A percentile compares a stretch with the other conserved stretches of the same genome.
Conservation (phyloP, 1,284 basidiomycete genomes). For the Boletus albobrunnescens region DNA sequence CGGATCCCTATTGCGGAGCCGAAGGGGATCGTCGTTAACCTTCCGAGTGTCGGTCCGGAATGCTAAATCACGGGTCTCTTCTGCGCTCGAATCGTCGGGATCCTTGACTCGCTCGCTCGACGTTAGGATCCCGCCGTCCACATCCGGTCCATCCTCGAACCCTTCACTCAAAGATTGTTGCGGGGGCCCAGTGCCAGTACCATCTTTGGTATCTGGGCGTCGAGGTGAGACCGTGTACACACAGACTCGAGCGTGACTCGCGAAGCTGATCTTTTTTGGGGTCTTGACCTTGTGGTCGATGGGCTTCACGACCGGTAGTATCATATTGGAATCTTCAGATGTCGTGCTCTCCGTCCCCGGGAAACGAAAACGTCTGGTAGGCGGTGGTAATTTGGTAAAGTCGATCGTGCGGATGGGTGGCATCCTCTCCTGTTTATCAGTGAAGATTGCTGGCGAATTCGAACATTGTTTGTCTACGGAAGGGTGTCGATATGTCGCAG, state of each 20-base stretch:
- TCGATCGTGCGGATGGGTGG: constrained; percentile 24
- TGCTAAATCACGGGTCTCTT: constrained; percentile 1
- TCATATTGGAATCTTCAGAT: background rate
- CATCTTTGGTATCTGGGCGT: constrained; percentile 1
- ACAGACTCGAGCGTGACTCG: constrained; percentile 23
- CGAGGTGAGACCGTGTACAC: constrained; percentile 24
- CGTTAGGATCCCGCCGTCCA: background rate
- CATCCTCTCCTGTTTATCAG: background rate
- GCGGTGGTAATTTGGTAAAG: constrained; percentile 25
- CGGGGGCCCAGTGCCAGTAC: no score
- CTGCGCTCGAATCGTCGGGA: background rate
- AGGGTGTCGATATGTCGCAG: background rate
- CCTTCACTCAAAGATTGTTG: background rate
- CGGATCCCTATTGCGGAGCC: background rate
- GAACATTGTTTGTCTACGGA: background rate
- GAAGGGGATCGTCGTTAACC: background rate
- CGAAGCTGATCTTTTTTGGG: constrained; percentile 30
- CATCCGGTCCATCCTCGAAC: background rate
- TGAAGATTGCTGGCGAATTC: background rate
- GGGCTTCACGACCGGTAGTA: constrained; percentile 8
- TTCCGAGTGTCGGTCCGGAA: background rate
- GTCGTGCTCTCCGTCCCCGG: background rate
- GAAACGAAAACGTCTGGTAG: constrained; percentile 14
- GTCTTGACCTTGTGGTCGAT: constrained; percentile 17
- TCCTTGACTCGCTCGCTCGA: background rate